Conservation (phyloP, 2,329 filamentous ascomycete species). For the Colletotrichum sp. region DNA sequence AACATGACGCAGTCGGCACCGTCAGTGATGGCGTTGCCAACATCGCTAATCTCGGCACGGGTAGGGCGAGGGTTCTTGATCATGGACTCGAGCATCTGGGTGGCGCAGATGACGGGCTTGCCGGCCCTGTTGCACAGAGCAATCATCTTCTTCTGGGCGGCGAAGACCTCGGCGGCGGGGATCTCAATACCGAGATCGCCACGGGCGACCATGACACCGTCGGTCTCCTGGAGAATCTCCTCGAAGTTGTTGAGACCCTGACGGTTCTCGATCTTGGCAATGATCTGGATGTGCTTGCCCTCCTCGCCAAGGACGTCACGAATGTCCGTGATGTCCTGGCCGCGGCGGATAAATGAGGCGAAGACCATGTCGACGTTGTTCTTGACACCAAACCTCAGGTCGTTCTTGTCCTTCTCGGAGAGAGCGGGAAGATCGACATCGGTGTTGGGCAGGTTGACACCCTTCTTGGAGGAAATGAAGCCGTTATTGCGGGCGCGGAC, state of each 20-base stretch:
- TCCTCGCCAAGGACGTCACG: slow-evolving; percentile 89
- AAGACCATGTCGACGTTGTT: slow-evolving; percentile 99
- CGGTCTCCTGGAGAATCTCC: slow-evolving; percentile 93
- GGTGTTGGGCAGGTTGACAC: slow-evolving; percentile 98
- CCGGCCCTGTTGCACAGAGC: slow-evolving; percentile 99
- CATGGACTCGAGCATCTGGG: slow-evolving; percentile 99
- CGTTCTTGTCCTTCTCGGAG: slow-evolving; percentile 96
- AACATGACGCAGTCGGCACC: slow-evolving; percentile 99
- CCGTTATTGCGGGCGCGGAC: slow-evolving; percentile 94
- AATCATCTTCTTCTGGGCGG: slow-evolving; percentile 99
- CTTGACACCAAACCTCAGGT: slow-evolving; percentile 95
- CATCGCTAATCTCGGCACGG: slow-evolving; percentile 97
- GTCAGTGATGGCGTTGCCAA: slow-evolving; percentile 97
- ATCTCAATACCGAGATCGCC: slow-evolving; percentile 99
- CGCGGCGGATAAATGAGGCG: slow-evolving; percentile 95
- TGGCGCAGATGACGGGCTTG: slow-evolving; percentile 98
- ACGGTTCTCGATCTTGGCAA: slow-evolving; percentile 99
- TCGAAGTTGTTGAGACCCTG: slow-evolving; percentile 99
- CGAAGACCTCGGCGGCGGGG: slow-evolving; percentile 96
- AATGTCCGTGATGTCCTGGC: slow-evolving; percentile 91
- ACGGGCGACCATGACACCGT: slow-evolving; percentile 99
- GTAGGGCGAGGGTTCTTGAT: slow-evolving; percentile 99
- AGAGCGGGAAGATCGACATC: slow-evolving; percentile 97
- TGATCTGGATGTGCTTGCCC: slow-evolving; percentile 97
- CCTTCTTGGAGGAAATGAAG: slow-evolving; percentile 98